phyloP scores from a whole-genome alignment of 1,284 basidiomycete species.

The Inonotus hispidus region DNA sequence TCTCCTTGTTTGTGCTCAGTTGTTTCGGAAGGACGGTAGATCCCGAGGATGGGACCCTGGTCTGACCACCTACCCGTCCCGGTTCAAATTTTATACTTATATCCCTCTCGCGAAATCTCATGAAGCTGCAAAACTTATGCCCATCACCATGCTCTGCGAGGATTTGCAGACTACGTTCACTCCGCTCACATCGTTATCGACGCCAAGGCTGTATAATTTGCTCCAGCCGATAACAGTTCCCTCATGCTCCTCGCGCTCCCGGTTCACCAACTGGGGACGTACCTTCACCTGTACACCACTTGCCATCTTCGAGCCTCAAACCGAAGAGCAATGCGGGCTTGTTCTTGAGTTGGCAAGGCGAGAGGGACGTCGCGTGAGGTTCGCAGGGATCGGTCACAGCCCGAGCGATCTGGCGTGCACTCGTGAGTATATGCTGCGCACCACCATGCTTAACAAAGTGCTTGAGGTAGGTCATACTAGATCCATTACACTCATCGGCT shows the following conservation, averaged over 20 bases:
- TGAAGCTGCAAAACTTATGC: conserved; percentile 13
- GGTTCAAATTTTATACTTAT: conserved; percentile 8
- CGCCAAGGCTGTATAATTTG: conserved; percentile 40
- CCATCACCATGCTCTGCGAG: conserved; percentile 9
- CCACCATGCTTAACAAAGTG: conserved; percentile 62
- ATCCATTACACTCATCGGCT: neutral
- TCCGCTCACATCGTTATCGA: conserved; percentile 24
- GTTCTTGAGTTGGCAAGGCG: conserved; percentile 82
- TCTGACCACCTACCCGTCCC: neutral
- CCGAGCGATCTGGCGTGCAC: conserved; percentile 92
- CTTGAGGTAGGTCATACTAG: conserved; percentile 56
- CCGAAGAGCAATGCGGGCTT: conserved; percentile 66
- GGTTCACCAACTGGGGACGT: conserved; percentile 69
- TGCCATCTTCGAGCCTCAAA: conserved; percentile 74
- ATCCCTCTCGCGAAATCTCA: conserved; percentile 7
- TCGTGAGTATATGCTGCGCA: conserved; percentile 76
- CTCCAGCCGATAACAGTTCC: conserved; percentile 50
- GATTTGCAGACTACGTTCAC: neutral
- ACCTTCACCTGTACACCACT: conserved; percentile 62
- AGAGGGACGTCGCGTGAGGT: conserved; percentile 68
- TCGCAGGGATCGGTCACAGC: conserved; percentile 88
- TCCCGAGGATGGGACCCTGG: conserved; percentile 5
- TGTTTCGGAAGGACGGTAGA: conserved; percentile 2
- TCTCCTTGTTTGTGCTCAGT: neutral
- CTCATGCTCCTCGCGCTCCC: conserved; percentile 34